Conservation (phyloP, 257 asterid genomes). For the Ligustrum vulgare region DNA sequence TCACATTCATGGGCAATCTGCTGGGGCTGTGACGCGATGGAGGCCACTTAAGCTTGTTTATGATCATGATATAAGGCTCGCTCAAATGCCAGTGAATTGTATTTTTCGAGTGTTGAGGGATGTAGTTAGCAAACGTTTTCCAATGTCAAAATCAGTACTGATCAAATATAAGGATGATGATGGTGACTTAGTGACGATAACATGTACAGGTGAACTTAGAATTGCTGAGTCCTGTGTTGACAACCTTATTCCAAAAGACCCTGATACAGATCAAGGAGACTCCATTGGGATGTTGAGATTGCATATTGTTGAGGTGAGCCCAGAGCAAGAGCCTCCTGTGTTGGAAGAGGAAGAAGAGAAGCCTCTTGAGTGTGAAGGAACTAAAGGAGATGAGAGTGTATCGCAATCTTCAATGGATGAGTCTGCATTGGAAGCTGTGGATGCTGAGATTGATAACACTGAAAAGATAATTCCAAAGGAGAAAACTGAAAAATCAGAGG, state of each 20-base stretch:
- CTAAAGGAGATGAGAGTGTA: constrained; percentile 52
- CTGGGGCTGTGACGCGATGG: constrained; percentile 37
- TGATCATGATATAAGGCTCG: constrained; percentile 92
- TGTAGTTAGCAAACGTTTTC: constrained; percentile 64
- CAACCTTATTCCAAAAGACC: constrained; percentile 42
- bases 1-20: constrained; percentile 27
- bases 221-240: constrained; percentile 72
- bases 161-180: constrained; percentile 80
- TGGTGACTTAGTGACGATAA: constrained; percentile 84
- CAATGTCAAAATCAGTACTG: constrained; percentile 81
- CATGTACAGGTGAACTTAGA: constrained; percentile 71
- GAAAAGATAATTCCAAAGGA: constrained; percentile 46
- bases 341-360: constrained; percentile 81
- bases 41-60: constrained; percentile 87
- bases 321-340: constrained; percentile 92
- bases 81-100: constrained; percentile 81
- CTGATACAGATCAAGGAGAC: constrained; percentile 47
- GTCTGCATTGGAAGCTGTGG: constrained; percentile 48
- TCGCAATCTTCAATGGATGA: constrained; percentile 51
- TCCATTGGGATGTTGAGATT: constrained; percentile 64
- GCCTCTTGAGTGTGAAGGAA: constrained; percentile 41
- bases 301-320: constrained; percentile 90
- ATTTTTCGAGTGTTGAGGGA: constrained; percentile 71
- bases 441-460: constrained; percentile 44
- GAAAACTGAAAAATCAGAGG: constrained; percentile 51